Evolutionary conservation across 495 filamentous ascomycete species (phyloP).

Genomic region (Aspergillus hancockii): DNA sequence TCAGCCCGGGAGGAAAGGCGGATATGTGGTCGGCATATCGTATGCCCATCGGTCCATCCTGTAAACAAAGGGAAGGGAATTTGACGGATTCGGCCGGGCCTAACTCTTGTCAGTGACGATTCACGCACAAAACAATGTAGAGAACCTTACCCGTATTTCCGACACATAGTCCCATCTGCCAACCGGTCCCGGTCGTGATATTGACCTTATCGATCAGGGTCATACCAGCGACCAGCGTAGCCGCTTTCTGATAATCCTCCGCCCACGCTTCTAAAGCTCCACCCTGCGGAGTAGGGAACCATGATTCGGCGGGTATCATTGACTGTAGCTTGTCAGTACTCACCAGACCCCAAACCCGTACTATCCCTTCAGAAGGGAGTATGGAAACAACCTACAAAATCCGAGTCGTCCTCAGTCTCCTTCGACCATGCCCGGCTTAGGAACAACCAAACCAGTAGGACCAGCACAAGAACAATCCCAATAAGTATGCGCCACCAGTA

Average conservation of each 20-base stretch:
- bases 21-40: conserved; percentile 75
- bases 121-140: neutral
- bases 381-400: conserved; percentile 17
- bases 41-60: conserved; percentile 86
- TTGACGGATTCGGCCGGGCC: conserved; percentile 66
- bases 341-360: neutral
- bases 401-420: neutral
- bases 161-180: conserved; percentile 87
- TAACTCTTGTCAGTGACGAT: conserved; percentile 12
- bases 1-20: conserved; percentile 82
- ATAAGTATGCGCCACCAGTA: conserved; percentile 28
- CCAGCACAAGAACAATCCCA: conserved; percentile 20
- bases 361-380: neutral
- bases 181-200: conserved; percentile 89
- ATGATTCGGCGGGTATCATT: conserved; percentile 59
- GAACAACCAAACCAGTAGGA: conserved; percentile 24
- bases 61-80: conserved; percentile 85
- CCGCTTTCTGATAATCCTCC: conserved; percentile 79
- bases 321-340: conserved; percentile 10
- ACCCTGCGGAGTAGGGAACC: conserved; percentile 82
- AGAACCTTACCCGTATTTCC: conserved; percentile 68
- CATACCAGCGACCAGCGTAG: conserved; percentile 77
- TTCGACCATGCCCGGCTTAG: conserved; percentile 17
- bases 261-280: conserved; percentile 75
- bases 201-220: conserved; percentile 91